phyloP scores from a whole-genome alignment of 768 basidiomycete genomes.

The Lactarius quietus region DNA sequence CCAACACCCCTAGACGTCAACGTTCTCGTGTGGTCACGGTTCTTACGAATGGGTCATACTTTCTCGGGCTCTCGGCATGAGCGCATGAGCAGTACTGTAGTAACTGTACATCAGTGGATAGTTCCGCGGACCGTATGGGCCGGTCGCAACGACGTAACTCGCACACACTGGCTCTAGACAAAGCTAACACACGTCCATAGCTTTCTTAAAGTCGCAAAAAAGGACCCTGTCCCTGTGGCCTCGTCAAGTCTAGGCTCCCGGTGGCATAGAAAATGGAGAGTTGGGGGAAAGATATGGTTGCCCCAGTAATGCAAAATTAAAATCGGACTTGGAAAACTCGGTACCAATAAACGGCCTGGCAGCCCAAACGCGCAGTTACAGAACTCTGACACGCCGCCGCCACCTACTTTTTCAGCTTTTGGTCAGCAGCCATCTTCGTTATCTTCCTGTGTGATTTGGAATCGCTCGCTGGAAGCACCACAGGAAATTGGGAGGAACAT shows the following conservation, averaged over 20 bases:
- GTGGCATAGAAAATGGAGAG: background rate
- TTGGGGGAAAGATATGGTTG: background rate
- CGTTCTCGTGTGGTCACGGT: too few species aligned
- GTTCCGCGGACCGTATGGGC: background rate
- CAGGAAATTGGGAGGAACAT: background rate
- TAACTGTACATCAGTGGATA: too few species aligned
- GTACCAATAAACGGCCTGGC: background rate
- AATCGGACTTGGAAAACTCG: slow-evolving; percentile 1
- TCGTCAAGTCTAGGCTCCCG: background rate
- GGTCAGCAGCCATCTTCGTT: background rate
- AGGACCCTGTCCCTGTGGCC: background rate
- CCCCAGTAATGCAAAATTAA: slow-evolving; percentile 6
- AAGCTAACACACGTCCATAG: background rate
- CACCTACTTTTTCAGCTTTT: too few species aligned
- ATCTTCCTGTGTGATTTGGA: background rate
- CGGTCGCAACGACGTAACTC: background rate
- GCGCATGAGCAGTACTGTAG: too few species aligned
- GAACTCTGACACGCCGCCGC: too few species aligned
- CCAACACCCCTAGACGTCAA: background rate
- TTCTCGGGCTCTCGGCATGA: too few species aligned
- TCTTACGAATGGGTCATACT: too few species aligned
- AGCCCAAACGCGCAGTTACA: background rate
- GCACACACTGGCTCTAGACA: background rate
- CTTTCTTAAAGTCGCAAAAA: background rate
- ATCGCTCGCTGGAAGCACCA: background rate